These are phyloP conservation scores for Colletotrichum costaricense DNA, from an alignment of 2,329 filamentous ascomycete species.

Conservation along the genomic window DNA sequence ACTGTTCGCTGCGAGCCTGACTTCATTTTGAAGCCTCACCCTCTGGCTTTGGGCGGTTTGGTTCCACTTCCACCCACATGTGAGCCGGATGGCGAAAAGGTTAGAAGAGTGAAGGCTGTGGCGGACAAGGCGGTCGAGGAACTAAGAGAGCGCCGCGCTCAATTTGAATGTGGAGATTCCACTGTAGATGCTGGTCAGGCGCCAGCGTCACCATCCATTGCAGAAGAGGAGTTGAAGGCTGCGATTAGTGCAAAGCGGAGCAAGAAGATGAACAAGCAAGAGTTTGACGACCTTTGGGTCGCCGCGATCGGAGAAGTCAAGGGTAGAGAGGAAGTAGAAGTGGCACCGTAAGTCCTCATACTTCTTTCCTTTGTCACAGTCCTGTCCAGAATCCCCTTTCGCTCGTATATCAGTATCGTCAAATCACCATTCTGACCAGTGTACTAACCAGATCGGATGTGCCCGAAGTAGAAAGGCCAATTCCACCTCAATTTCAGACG, in stretches of 20 bases:
- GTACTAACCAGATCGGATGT: conserved; percentile 88
- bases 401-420: conserved; percentile 20
- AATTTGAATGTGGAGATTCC: conserved; percentile 88
- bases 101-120: conserved; percentile 85
- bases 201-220: conserved; percentile 67
- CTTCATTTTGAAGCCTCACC: conserved; percentile 87
- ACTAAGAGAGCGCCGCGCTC: conserved; percentile 84
- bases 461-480: conserved; percentile 77
- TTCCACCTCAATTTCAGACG: conserved; percentile 70
- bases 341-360: conserved; percentile 64
- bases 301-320: conserved; percentile 80
- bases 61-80: conserved; percentile 90
- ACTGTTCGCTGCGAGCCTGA: conserved; percentile 85
- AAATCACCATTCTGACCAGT: conserved; percentile 61
- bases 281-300: conserved; percentile 91
- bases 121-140: conserved; percentile 90
- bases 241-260: conserved; percentile 80
- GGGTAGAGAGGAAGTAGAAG: conserved; percentile 69
- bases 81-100: conserved; percentile 94
- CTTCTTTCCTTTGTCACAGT: conserved; percentile 15
- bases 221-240: conserved; percentile 81
- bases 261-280: conserved; percentile 85
- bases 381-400: conserved; percentile 3
- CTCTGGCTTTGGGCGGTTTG: conserved; percentile 82
- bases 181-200: conserved; percentile 69